Conservation (phyloP, 441 rosid species). For the Gossypium davidsonii region DNA sequence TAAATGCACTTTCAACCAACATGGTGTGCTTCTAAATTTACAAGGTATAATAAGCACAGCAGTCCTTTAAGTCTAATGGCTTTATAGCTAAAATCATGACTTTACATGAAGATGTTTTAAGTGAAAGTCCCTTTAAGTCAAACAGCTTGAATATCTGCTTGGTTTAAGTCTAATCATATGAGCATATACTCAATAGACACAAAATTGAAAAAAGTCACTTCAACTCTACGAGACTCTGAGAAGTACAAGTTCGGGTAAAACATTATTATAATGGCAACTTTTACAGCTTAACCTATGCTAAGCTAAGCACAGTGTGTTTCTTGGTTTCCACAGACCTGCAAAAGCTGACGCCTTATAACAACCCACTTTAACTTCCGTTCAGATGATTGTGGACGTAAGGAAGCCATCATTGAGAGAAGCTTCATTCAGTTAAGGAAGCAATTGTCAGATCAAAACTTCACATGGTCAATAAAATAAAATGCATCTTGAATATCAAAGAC, state of each 20-base stretch:
- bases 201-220: background rate
- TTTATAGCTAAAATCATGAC: background rate
- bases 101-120: background rate
- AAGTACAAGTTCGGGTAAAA: background rate
- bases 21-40: constrained; percentile 7
- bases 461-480: constrained; percentile 9
- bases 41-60: background rate
- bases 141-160: background rate
- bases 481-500: constrained; percentile 12
- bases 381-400: constrained; percentile 89
- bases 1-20: background rate
- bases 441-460: constrained; percentile 23
- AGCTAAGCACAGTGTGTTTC: background rate
- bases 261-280: background rate
- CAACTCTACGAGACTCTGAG: background rate
- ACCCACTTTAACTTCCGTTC: constrained; percentile 82
- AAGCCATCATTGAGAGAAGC: constrained; percentile 90
- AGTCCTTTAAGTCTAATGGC: background rate
- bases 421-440: constrained; percentile 32
- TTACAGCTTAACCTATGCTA: background rate
- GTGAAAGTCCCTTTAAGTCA: too few species aligned
- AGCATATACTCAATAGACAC: background rate
- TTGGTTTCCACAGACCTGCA: constrained; percentile 59
- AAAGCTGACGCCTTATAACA: constrained; percentile 87
- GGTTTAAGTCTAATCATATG: background rate